A percentile compares a stretch with the other conserved stretches of the same genome.
These are phyloP conservation scores for Solanum virginianum DNA, from an alignment of 257 asterid genomes.

Conservation along the genomic window DNA sequence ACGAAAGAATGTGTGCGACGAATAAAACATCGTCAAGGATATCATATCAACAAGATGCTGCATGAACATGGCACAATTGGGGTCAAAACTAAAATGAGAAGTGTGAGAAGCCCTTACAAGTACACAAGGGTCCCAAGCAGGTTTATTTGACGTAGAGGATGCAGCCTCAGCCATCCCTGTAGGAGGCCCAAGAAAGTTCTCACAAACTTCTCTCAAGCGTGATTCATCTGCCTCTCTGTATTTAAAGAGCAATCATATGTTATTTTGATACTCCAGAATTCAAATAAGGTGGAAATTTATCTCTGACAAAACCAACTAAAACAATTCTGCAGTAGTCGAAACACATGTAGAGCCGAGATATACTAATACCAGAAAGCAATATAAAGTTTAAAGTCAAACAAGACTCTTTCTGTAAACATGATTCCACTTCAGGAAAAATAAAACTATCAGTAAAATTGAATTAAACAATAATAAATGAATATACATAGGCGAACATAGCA, in stretches of 20 bases:
- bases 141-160: slow-evolving; percentile 22
- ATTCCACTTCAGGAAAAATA: not conserved
- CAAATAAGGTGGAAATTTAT: not conserved
- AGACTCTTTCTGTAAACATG: not conserved
- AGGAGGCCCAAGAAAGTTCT: slow-evolving; percentile 97
- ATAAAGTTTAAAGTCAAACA: not conserved
- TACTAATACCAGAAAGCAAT: not conserved
- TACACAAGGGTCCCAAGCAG: slow-evolving; percentile 71
- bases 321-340: not conserved
- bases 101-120: slow-evolving; percentile 43
- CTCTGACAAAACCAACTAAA: not conserved
- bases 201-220: slow-evolving; percentile 91
- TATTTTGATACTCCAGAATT: not conserved
- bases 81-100: not conserved
- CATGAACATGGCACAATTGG: not conserved
- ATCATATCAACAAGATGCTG: not conserved
- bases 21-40: not conserved
- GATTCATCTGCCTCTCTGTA: slow-evolving; percentile 85
- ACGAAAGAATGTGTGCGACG: not conserved
- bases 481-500: not conserved
- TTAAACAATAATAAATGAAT: not conserved
- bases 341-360: not conserved
- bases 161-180: slow-evolving; percentile 58
- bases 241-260: not conserved
- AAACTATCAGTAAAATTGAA: not conserved